Evolutionary conservation across 1,284 basidiomycete genomes (phyloP).

Genomic region (Sanguinoderma infundibulare): DNA sequence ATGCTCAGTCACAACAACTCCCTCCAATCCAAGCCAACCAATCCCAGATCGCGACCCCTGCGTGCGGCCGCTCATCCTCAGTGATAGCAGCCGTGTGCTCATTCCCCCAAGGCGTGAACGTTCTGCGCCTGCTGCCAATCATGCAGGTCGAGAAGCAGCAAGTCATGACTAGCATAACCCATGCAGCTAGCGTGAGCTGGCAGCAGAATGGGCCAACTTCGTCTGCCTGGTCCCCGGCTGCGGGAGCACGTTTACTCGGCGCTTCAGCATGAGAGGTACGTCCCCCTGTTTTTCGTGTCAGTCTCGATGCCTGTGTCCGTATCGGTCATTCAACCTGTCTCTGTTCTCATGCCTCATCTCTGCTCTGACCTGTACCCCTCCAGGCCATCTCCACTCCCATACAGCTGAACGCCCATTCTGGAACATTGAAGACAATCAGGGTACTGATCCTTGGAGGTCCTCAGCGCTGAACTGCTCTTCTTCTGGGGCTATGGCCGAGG

Average conservation of each 20-base stretch:
- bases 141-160: constrained; percentile 89
- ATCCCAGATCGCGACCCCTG: constrained; percentile 11
- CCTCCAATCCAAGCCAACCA: constrained; percentile 21
- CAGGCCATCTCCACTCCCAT: constrained; percentile 94
- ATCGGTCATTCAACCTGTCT: constrained; percentile 16
- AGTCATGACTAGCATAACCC: constrained; percentile 94
- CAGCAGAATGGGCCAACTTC: constrained; percentile 89
- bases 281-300: constrained; percentile 19
- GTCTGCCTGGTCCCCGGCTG: constrained; percentile 94
- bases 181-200: constrained; percentile 88
- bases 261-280: constrained; percentile 82
- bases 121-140: constrained; percentile 79
- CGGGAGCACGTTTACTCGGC: constrained; percentile 91
- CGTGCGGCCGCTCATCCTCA: constrained; percentile 17
- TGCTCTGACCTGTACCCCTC: not conserved
- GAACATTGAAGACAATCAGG: not conserved
- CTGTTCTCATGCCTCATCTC: not conserved
- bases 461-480: not conserved
- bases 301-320: constrained; percentile 2
- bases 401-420: constrained; percentile 94
- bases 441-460: not conserved
- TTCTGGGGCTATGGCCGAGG: constrained; percentile 9
- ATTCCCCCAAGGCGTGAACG: constrained; percentile 39
- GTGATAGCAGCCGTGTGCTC: constrained; percentile 19
- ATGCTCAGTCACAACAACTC: constrained; percentile 30